Conservation (phyloP, 257 asterid species). For the Leptodermis oblonga region DNA sequence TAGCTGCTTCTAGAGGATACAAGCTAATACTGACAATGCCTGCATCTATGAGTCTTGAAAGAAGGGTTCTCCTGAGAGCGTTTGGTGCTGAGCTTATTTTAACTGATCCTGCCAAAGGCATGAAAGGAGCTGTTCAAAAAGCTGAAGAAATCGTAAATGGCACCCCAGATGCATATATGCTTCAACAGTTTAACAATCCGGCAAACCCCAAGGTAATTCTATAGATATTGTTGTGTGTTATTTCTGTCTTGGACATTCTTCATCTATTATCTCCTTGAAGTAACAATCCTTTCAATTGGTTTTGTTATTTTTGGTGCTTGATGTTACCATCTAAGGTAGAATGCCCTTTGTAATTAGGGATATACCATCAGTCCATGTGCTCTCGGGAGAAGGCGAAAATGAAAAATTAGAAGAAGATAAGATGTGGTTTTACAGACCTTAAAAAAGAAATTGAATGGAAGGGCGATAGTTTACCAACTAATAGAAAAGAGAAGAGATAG, state of each 20-base stretch:
- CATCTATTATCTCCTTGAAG: not conserved
- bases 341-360: not conserved
- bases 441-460: not conserved
- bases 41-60: slow-evolving; percentile 99
- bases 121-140: slow-evolving; percentile 92
- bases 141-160: slow-evolving; percentile 79
- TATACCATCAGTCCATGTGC: not conserved
- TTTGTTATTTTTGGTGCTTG: not conserved
- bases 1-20: slow-evolving; percentile 97
- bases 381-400: not conserved
- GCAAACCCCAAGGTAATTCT: slow-evolving; percentile 88
- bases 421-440: not conserved
- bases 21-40: slow-evolving; percentile 98
- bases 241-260: not conserved
- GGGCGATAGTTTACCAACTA: not conserved
- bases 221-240: not conserved
- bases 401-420: not conserved
- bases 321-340: not conserved
- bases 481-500: not conserved
- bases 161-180: slow-evolving; percentile 85
- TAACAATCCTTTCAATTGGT: not conserved
- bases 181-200: slow-evolving; percentile 96
- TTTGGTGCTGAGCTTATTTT: slow-evolving; percentile 95
- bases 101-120: slow-evolving; percentile 90
- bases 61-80: slow-evolving; percentile 96